phyloP scores from a whole-genome alignment of 2,329 filamentous ascomycete species.

The Ophiostoma populinum region DNA sequence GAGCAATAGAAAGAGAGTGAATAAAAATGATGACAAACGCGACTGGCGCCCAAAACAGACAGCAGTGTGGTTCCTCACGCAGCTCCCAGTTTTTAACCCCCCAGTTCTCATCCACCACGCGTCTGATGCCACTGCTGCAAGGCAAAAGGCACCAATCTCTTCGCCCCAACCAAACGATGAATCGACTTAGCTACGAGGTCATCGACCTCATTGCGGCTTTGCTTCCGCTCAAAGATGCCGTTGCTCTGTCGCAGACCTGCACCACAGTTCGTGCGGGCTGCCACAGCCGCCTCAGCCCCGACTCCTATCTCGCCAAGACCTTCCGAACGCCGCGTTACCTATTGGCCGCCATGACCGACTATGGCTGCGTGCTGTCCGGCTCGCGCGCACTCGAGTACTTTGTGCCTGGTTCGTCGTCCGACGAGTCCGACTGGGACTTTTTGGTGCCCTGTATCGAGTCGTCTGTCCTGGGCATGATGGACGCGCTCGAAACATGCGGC shows the following conservation, averaged over 20 bases:
- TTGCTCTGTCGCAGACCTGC: background rate
- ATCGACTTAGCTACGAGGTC: constrained; percentile 9
- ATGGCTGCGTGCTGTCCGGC: constrained; percentile 9
- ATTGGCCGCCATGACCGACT: constrained; percentile 8
- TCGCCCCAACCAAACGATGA: constrained; percentile 1
- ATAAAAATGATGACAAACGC: too few species aligned
- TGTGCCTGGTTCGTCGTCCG: constrained; percentile 5
- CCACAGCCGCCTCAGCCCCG: constrained; percentile 7
- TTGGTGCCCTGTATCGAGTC: constrained; percentile 6
- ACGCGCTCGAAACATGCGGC: constrained; percentile 4
- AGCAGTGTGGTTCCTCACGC: too few species aligned
- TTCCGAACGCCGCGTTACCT: constrained; percentile 6
- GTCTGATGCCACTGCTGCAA: too few species aligned
- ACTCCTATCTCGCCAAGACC: constrained; percentile 4
- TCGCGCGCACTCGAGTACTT: constrained; percentile 10
- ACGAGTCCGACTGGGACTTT: constrained; percentile 10
- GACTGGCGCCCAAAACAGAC: too few species aligned
- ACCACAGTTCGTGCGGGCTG: background rate
- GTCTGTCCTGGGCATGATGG: constrained; percentile 9
- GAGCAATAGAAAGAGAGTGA: too few species aligned
- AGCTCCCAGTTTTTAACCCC: too few species aligned
- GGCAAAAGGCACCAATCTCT: too few species aligned
- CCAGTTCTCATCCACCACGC: too few species aligned
- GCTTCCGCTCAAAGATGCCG: constrained; percentile 5
- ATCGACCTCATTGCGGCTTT: constrained; percentile 5